phyloP scores from a whole-genome alignment of 2,329 filamentous ascomycete species.

The Ceratocystis diversiconidia region DNA sequence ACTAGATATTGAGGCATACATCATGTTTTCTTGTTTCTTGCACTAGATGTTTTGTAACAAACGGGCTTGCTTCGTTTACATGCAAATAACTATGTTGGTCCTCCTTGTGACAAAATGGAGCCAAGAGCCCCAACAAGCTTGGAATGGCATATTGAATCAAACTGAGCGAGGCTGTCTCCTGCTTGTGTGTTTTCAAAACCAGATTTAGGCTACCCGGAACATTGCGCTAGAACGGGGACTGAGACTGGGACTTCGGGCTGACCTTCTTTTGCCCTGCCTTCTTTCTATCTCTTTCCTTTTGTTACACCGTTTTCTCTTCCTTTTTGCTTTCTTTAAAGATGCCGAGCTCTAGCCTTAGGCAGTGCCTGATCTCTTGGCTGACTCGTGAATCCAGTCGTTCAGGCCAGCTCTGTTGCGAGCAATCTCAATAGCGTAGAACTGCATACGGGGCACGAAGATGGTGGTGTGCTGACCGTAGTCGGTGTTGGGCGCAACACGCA shows the following conservation, averaged over 20 bases:
- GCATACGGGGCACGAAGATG: slow-evolving; percentile 59
- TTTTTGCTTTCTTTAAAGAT: neutral
- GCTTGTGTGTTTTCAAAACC: neutral
- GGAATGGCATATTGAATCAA: slow-evolving; percentile 1
- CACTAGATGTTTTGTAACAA: too few species aligned
- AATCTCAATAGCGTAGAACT: slow-evolving; percentile 42
- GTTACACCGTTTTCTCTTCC: neutral
- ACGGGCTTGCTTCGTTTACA: too few species aligned
- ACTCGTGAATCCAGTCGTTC: slow-evolving; percentile 95
- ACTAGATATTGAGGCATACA: too few species aligned
- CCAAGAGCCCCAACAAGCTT: neutral
- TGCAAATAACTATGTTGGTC: neutral
- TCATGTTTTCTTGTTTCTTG: too few species aligned
- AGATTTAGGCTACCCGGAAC: too few species aligned
- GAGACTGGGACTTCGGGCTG: too few species aligned
- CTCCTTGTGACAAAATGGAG: neutral
- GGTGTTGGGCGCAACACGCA: slow-evolving; percentile 59
- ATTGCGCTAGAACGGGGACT: too few species aligned
- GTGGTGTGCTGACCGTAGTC: slow-evolving; percentile 84
- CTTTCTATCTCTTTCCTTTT: neutral
- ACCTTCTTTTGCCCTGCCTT: neutral
- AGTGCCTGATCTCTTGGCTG: slow-evolving; percentile 38
- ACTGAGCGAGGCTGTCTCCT: neutral
- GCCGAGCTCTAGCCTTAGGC: neutral
- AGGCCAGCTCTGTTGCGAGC: slow-evolving; percentile 63